phyloP scores from a whole-genome alignment of 2,329 filamentous ascomycete genomes.

The Zasmidium angulare region DNA sequence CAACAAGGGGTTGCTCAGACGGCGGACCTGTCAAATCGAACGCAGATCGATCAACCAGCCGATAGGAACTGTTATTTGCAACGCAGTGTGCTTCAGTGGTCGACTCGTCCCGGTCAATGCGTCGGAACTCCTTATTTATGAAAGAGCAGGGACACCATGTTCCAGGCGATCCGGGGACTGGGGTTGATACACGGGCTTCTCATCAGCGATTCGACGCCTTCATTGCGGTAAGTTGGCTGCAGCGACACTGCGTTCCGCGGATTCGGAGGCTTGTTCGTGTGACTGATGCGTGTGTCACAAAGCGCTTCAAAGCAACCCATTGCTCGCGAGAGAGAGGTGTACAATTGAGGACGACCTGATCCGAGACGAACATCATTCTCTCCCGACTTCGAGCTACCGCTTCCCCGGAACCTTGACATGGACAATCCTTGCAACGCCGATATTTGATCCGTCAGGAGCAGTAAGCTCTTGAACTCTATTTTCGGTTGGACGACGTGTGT shows the following conservation, averaged over 20 bases:
- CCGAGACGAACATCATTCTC: no score
- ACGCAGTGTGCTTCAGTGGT: background rate
- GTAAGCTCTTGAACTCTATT: conserved; percentile 1
- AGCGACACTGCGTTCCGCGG: no score
- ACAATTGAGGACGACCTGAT: no score
- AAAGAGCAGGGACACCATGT: background rate
- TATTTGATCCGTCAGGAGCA: conserved; percentile 2
- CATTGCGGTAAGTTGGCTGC: no score
- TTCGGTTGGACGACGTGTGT: background rate
- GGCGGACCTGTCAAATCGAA: no score
- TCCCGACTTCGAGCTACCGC: background rate
- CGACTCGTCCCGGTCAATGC: background rate
- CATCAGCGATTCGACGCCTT: background rate
- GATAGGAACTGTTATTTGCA: no score
- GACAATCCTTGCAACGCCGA: background rate
- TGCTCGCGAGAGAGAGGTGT: no score
- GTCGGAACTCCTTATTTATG: background rate
- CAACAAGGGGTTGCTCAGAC: no score
- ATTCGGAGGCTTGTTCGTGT: no score
- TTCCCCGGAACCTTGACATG: background rate
- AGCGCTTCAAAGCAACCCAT: no score
- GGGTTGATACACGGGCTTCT: background rate
- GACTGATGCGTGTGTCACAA: no score
- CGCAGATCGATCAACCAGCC: no score
- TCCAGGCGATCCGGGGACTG: background rate